Conservation (phyloP, 371 early-diverging fungal species). For the Choanephora cucurbitarum region DNA sequence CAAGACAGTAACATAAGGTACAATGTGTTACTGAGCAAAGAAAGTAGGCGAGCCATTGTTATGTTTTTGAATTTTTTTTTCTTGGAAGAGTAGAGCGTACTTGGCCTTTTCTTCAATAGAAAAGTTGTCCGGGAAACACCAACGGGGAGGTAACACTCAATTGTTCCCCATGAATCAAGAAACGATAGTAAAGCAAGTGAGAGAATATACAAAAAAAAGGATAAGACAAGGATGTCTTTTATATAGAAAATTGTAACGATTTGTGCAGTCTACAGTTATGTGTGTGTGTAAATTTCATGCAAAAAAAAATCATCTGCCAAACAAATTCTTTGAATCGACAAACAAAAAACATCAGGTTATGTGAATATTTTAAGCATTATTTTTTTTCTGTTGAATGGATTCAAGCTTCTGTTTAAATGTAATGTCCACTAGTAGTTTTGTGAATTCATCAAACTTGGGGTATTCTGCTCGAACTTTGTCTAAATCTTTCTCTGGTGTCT, state of each 20-base stretch:
- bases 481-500: constrained; percentile 31
- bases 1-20: too few relatives aligned
- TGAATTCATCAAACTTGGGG: constrained; percentile 27
- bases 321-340: too few relatives aligned
- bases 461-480: constrained; percentile 19
- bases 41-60: too few relatives aligned
- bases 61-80: not conserved
- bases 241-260: not conserved
- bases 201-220: not conserved
- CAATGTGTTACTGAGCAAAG: too few relatives aligned
- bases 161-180: constrained; percentile 11
- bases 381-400: not conserved
- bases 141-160: constrained; percentile 20
- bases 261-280: not conserved
- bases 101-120: constrained; percentile 9
- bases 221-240: not conserved
- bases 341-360: too few relatives aligned
- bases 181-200: not conserved
- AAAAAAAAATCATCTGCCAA: too few relatives aligned
- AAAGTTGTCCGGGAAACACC: constrained; percentile 19
- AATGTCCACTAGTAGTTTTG: constrained; percentile 20
- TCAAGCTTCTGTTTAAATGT: constrained; percentile 23
- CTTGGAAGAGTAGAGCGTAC: constrained; percentile 6
- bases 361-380: not conserved
- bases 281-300: not conserved